Conservation (phyloP, 2,329 filamentous ascomycete genomes). For the Venturiaceae sp. region DNA sequence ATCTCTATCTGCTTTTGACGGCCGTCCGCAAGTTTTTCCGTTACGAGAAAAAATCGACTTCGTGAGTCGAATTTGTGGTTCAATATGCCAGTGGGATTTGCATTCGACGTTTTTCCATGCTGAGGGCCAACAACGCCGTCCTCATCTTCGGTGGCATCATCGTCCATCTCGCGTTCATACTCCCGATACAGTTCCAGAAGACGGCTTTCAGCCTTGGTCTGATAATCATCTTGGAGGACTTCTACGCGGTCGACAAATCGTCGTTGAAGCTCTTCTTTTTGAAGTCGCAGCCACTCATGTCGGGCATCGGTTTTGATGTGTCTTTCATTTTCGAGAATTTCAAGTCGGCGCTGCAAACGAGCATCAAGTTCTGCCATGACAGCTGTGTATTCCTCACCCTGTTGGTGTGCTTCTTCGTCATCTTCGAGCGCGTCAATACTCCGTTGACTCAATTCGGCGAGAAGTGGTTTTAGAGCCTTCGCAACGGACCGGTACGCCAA, state of each 20-base stretch:
- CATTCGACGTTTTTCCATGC: conserved; percentile 11
- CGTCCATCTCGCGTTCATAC: conserved; percentile 21
- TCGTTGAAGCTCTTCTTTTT: conserved; percentile 22
- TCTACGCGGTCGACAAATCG: conserved; percentile 24
- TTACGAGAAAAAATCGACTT: conserved; percentile 29
- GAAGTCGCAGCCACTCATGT: conserved; percentile 20
- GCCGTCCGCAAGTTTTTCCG: conserved; percentile 14
- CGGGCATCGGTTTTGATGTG: conserved; percentile 26
- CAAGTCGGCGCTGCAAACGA: conserved; percentile 30
- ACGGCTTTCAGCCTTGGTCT: conserved; percentile 27
- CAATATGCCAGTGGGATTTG: conserved; percentile 18
- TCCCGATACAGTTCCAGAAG: conserved; percentile 27
- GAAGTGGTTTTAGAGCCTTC: conserved; percentile 51
- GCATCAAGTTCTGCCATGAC: conserved; percentile 44
- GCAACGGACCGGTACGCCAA: conserved; percentile 54
- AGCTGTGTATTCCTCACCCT: conserved; percentile 42
- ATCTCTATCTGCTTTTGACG: background rate
- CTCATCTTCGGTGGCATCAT: conserved; percentile 30
- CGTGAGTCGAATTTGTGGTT: conserved; percentile 27
- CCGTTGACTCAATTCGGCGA: conserved; percentile 56
- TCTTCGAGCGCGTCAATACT: conserved; percentile 48
- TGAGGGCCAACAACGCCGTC: conserved; percentile 23
- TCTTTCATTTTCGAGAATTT: conserved; percentile 26
- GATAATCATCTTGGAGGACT: conserved; percentile 21
- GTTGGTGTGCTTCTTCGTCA: conserved; percentile 42